These are phyloP conservation scores for Diplogelasinospora grovesii DNA, from an alignment of 495 filamentous ascomycete genomes.

Conservation along the genomic window DNA sequence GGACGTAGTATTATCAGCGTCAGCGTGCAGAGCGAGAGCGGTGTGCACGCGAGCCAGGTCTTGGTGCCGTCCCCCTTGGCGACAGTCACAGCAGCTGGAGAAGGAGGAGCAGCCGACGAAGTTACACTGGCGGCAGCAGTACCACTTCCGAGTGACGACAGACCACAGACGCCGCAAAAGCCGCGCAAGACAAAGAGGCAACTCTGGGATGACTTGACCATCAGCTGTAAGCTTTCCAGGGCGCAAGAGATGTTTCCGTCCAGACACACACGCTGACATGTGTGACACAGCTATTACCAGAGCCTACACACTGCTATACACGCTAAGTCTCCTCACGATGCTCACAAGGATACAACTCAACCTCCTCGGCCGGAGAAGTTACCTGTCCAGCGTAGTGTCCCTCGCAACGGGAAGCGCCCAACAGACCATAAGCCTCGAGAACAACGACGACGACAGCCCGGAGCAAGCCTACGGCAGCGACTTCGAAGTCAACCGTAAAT, in stretches of 20 bases:
- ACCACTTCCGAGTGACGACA: too few relatives aligned
- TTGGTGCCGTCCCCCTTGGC: slow-evolving; percentile 38
- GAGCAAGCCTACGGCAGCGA: slow-evolving; percentile 81
- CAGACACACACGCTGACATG: slow-evolving; percentile 13
- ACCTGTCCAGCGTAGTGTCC: slow-evolving; percentile 89
- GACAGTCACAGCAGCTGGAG: slow-evolving; percentile 23
- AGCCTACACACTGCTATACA: slow-evolving; percentile 87
- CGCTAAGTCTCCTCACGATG: slow-evolving; percentile 78
- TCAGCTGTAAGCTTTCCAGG: slow-evolving; percentile 59
- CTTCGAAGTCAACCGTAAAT: slow-evolving; percentile 88
- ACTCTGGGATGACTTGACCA: slow-evolving; percentile 97
- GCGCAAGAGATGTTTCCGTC: not conserved
- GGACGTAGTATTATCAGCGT: slow-evolving; percentile 62
- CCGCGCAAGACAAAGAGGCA: slow-evolving; percentile 79
- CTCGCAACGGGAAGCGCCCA: slow-evolving; percentile 63
- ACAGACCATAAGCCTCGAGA: slow-evolving; percentile 70
- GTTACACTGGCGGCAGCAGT: too few relatives aligned
- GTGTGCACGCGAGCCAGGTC: slow-evolving; percentile 71
- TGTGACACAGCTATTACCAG: slow-evolving; percentile 74
- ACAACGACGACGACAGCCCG: slow-evolving; percentile 75
- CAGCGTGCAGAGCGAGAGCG: slow-evolving; percentile 66
- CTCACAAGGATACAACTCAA: slow-evolving; percentile 96
- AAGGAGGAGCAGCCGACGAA: slow-evolving; percentile 32
- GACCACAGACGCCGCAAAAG: slow-evolving; percentile 24
- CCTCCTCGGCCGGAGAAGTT: slow-evolving; percentile 88